Percentiles rank a stretch among this genome's conserved stretches.
Evolutionary conservation across 2,329 filamentous ascomycete species (phyloP).

Genomic region (Monilinia aucupariae): DNA sequence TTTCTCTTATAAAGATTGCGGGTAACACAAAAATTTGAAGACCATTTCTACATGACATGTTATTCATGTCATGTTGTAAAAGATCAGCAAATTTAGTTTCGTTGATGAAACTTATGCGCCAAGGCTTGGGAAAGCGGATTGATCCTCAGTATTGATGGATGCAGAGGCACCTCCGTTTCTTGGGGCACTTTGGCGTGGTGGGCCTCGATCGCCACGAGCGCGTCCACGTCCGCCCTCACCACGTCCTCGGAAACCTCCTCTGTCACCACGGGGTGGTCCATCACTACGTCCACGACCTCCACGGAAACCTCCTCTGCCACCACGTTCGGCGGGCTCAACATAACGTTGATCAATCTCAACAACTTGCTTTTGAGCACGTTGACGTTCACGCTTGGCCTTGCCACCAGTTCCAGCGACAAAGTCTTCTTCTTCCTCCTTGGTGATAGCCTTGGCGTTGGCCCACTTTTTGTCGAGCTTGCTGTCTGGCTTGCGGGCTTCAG

Average conservation of each 20-base stretch:
- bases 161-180: slow-evolving; percentile 33
- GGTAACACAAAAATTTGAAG: slow-evolving; percentile 11
- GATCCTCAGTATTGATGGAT: slow-evolving; percentile 45
- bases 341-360: slow-evolving; percentile 84
- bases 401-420: slow-evolving; percentile 70
- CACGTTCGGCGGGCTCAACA: slow-evolving; percentile 61
- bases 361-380: slow-evolving; percentile 86
- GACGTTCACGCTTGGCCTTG: slow-evolving; percentile 80
- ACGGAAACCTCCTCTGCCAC: slow-evolving; percentile 50
- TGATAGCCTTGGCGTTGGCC: slow-evolving; percentile 70
- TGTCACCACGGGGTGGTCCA: slow-evolving; percentile 43
- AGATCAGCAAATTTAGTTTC: slow-evolving; percentile 23
- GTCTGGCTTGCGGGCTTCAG: slow-evolving; percentile 82
- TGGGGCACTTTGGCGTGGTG: slow-evolving; percentile 37
- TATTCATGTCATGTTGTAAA: slow-evolving; percentile 14
- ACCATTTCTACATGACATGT: slow-evolving; percentile 21
- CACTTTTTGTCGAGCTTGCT: slow-evolving; percentile 86
- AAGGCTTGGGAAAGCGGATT: slow-evolving; percentile 48
- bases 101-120: slow-evolving; percentile 37
- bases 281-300: slow-evolving; percentile 47
- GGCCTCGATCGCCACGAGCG: slow-evolving; percentile 43
- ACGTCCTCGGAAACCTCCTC: slow-evolving; percentile 39
- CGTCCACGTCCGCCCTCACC: slow-evolving; percentile 47
- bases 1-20: slow-evolving; percentile 15
- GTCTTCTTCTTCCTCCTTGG: slow-evolving; percentile 61